These are phyloP conservation scores for Amylostereum areolatum DNA, from an alignment of 1,284 basidiomycete genomes.

Conservation along the genomic window DNA sequence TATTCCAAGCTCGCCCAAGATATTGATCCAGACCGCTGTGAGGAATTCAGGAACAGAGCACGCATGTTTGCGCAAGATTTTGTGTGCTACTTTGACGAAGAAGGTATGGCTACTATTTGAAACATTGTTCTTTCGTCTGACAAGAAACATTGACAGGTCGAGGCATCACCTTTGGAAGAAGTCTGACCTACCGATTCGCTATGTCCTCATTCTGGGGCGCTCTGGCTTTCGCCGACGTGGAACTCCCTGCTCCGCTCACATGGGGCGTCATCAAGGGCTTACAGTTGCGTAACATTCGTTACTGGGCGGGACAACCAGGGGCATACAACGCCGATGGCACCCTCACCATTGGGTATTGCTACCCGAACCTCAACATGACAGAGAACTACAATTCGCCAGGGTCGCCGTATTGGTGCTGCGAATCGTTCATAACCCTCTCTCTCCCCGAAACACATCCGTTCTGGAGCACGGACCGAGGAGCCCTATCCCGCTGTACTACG, in stretches of 20 bases:
- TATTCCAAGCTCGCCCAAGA: constrained; percentile 64
- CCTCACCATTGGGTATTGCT: constrained; percentile 68
- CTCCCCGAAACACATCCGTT: constrained; percentile 63
- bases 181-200: constrained; percentile 73
- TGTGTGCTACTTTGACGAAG: constrained; percentile 68
- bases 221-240: constrained; percentile 64
- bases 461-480: constrained; percentile 61
- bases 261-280: constrained; percentile 75
- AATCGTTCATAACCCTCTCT: constrained; percentile 67
- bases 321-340: constrained; percentile 62
- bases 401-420: constrained; percentile 82
- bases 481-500: constrained; percentile 46
- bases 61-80: constrained; percentile 63
- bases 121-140: neutral
- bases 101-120: constrained; percentile 37
- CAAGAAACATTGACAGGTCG: constrained; percentile 39
- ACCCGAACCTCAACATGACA: constrained; percentile 72
- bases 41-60: constrained; percentile 60
- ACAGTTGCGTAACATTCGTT: constrained; percentile 67
- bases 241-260: constrained; percentile 60
- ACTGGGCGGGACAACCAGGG: constrained; percentile 59
- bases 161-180: constrained; percentile 71
- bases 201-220: constrained; percentile 77
- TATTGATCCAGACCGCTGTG: constrained; percentile 59
- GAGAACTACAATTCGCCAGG: constrained; percentile 79